Base-by-base conservation (phyloP, 2,329 filamentous ascomycete genomes). In the Verticillium klebahnii region DNA sequence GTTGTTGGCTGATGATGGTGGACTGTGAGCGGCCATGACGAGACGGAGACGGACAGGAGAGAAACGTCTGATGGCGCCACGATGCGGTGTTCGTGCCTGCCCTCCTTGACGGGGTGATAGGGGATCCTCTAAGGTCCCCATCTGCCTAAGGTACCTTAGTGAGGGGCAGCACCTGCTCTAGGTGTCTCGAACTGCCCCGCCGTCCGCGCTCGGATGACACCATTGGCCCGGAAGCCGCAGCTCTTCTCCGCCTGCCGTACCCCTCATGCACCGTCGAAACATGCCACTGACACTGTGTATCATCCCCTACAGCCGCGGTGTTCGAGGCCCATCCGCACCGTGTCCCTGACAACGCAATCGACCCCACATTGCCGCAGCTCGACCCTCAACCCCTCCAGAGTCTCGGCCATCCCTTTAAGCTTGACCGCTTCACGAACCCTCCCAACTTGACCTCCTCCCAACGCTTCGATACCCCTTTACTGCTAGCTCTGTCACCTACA, bases 391-490 rank as follows among this genome's bases (percentile, higher is more conserved):
- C 45, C 45, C 45, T 52, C 45, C 45, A 52, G 11, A 23, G 45
- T 52, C 45, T 52, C n/a, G 45, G 23, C 45, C n/a, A 3, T 52
- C n/a, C 25, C 56, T 57, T 54, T 31, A 6, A 40, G 50, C 31
- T 58, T 23, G 57, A 64, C 63, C 61, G 59, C 56, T 58, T 37
- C 32, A 39, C 23, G 62, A 58, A 39, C 45, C 50, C 23, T 57
- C 40, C 56, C 36, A 34, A 37, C 50, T 56, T 36, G n/a, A 32
- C 39, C 52, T 45, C 25, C 55, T 55, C 36, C 19, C 57, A 19
- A 58, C 32, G 17, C 59, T 15, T 31, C 55, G 11, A 50, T 29
- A 5, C 29, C 29, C 5, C 29, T 29, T 29, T 4, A 29, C 32
- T 9, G 17, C 36, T 40, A 57, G 57, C 52, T 23, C 55, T 37